Conservation (phyloP, 345 rosid species). For the Hypericum perforatum region DNA sequence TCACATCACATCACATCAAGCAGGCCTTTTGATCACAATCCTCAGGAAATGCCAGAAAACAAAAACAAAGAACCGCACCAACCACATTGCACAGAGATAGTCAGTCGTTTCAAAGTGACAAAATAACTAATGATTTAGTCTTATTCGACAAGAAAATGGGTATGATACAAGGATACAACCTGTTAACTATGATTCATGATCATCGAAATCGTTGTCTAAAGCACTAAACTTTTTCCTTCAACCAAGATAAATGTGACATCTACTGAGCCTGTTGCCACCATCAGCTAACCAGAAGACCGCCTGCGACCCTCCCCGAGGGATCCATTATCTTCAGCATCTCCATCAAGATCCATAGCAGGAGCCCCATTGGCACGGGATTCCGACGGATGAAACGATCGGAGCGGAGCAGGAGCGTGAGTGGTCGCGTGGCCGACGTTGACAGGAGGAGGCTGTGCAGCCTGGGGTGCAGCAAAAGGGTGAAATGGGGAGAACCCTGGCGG, state of each 20-base stretch:
- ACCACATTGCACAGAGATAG: no score
- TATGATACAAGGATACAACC: no score
- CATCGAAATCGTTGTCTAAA: no score
- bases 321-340: background rate
- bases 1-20: no score
- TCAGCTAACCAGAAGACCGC: slow-evolving; percentile 27
- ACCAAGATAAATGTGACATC: slow-evolving; percentile 53
- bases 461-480: slow-evolving; percentile 42
- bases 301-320: background rate
- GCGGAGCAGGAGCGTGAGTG: slow-evolving; percentile 32
- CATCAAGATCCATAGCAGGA: background rate
- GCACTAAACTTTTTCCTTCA: no score
- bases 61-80: no score
- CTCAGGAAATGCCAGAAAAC: no score
- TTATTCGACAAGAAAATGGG: no score
- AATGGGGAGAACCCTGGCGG: slow-evolving; percentile 62
- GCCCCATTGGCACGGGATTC: slow-evolving; percentile 25
- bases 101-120: no score
- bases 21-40: no score
- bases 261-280: slow-evolving; percentile 55
- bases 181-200: no score
- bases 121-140: no score
- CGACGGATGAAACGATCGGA: slow-evolving; percentile 32
- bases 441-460: slow-evolving; percentile 21
- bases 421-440: slow-evolving; percentile 29